Conservation (phyloP, 441 rosid species). For the Erodium trifolium region DNA sequence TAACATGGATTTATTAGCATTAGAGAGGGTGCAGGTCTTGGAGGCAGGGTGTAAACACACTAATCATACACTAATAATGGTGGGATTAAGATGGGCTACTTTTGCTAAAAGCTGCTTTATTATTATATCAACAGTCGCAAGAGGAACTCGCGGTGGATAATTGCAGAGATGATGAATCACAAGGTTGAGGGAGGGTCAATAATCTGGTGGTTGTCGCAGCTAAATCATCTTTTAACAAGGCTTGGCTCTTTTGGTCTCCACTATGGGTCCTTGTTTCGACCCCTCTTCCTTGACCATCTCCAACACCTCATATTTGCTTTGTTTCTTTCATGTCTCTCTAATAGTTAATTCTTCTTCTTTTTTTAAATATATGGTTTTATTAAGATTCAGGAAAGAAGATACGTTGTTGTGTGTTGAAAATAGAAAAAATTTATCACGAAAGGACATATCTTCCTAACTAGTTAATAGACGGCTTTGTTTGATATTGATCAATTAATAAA, state of each 20-base stretch:
- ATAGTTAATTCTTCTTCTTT: no score
- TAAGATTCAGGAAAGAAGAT: no score
- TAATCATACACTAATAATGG: background rate
- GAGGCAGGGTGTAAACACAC: background rate
- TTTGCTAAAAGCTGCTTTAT: background rate
- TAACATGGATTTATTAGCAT: background rate
- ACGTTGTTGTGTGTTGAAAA: no score
- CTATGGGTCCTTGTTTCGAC: background rate
- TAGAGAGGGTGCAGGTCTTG: background rate
- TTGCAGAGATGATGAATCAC: background rate
- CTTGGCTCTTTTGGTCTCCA: background rate
- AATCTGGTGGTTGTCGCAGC: background rate
- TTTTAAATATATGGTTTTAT: no score
- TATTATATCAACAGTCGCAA: background rate
- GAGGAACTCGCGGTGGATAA: constrained; percentile 4
- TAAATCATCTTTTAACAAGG: constrained; percentile 3
- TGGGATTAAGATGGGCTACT: background rate
- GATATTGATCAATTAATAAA: no score
- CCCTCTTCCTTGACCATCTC: background rate
- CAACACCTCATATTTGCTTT: background rate
- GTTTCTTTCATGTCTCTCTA: background rate
- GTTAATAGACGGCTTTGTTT: no score
- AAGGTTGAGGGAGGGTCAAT: background rate
- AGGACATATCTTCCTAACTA: no score
- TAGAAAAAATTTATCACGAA: no score